A percentile compares a stretch with the other conserved stretches of the same genome.
Evolutionary conservation across 139 green algal species (phyloP).

Genomic region (Zygnema circumcarinatum): DNA sequence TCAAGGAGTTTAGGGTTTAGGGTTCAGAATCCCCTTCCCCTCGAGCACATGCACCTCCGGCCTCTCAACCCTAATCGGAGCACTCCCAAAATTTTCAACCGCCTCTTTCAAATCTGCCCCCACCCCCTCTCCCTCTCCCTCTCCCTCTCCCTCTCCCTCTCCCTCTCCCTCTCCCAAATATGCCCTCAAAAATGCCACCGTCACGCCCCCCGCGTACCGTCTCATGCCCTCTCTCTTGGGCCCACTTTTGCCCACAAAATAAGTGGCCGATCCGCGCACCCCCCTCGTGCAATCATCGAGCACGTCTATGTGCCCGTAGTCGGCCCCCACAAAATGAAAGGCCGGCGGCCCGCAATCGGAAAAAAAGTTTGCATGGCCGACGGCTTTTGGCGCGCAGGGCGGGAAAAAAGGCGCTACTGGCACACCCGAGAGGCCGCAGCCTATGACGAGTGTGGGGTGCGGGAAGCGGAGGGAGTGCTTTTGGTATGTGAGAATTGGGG

Average conservation of each 20-base stretch:
- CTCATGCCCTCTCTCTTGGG: slow-evolving; percentile 25
- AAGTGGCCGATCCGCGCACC: not conserved
- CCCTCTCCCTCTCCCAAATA: too few relatives aligned
- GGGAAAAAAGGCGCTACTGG: not conserved
- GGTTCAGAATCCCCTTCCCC: too few relatives aligned
- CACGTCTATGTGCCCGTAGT: slow-evolving; percentile 16
- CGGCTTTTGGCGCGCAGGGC: not conserved
- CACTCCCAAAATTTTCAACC: too few relatives aligned
- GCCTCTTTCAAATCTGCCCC: too few relatives aligned
- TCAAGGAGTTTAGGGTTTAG: too few relatives aligned
- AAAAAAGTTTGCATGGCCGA: slow-evolving; percentile 24
- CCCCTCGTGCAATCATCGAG: not conserved
- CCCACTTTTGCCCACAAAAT: slow-evolving; percentile 30
- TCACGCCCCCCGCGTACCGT: not conserved
- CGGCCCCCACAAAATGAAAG: not conserved
- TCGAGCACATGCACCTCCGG: too few relatives aligned
- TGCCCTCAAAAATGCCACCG: slow-evolving; percentile 40
- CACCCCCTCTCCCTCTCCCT: too few relatives aligned
- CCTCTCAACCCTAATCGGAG: too few relatives aligned
- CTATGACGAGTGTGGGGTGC: slow-evolving; percentile 5
- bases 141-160: too few relatives aligned
- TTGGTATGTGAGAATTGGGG: not conserved
- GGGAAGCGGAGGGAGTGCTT: not conserved
- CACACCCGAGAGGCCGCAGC: slow-evolving; percentile 11
- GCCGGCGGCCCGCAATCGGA: not conserved